Conservation (phyloP, 345 rosid species). For the Acer campestre region DNA sequence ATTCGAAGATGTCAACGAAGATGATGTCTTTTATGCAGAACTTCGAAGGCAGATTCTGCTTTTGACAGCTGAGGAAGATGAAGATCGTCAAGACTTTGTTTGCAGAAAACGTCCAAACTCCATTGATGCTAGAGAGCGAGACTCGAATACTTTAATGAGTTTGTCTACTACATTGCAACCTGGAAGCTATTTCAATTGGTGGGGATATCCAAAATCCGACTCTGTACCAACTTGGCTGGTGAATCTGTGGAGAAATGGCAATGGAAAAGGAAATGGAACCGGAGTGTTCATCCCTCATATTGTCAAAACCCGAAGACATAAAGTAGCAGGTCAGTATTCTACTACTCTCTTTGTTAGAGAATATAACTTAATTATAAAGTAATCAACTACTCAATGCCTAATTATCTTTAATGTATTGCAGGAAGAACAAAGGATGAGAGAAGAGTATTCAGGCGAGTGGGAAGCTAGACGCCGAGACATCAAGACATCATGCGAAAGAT, state of each 20-base stretch:
- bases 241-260: conserved; percentile 32
- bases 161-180: conserved; percentile 24
- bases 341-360: no score
- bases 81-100: background rate
- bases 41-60: conserved; percentile 45
- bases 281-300: conserved; percentile 60
- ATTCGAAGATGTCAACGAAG: conserved; percentile 22
- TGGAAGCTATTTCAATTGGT: conserved; percentile 31
- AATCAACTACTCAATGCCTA: background rate
- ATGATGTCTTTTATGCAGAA: conserved; percentile 40
- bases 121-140: background rate
- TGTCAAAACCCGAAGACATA: conserved; percentile 14
- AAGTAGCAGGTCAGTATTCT: conserved; percentile 20
- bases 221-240: conserved; percentile 30
- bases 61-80: conserved; percentile 48
- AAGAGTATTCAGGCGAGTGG: conserved; percentile 14
- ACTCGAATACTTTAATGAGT: background rate
- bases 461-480: background rate
- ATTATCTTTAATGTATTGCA: conserved; percentile 12
- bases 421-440: conserved; percentile 31
- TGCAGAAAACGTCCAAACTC: background rate
- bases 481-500: background rate
- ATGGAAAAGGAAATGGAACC: conserved; percentile 40
- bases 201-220: conserved; percentile 15
- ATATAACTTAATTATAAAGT: background rate